These are phyloP conservation scores for Euphorbia lathyris DNA, from an alignment of 345 rosid genomes.

Conservation along the genomic window DNA sequence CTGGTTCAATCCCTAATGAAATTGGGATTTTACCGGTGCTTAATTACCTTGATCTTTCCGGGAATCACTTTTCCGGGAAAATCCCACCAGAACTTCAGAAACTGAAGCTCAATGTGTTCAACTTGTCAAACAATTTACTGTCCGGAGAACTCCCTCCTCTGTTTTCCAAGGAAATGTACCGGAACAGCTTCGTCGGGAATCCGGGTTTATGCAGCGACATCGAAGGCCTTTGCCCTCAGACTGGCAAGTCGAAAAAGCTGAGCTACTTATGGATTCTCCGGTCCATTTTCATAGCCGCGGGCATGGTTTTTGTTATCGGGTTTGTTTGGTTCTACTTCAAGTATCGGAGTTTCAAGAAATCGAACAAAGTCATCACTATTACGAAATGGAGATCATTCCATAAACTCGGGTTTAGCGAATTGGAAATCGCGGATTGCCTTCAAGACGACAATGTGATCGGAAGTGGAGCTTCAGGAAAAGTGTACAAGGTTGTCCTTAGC, in stretches of 20 bases:
- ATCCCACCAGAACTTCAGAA: slow-evolving; percentile 68
- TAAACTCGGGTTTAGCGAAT: slow-evolving; percentile 71
- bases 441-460: slow-evolving; percentile 73
- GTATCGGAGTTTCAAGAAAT: slow-evolving; percentile 42
- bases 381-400: slow-evolving; percentile 89
- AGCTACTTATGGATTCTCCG: slow-evolving; percentile 60
- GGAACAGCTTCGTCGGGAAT: slow-evolving; percentile 62
- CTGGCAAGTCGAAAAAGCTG: slow-evolving; percentile 28
- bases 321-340: slow-evolving; percentile 57
- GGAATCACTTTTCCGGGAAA: slow-evolving; percentile 59
- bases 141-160: slow-evolving; percentile 68
- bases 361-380: slow-evolving; percentile 33
- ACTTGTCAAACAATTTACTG: slow-evolving; percentile 66
- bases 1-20: slow-evolving; percentile 63
- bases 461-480: slow-evolving; percentile 80
- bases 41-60: slow-evolving; percentile 85
- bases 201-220: slow-evolving; percentile 69
- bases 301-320: slow-evolving; percentile 49
- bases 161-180: slow-evolving; percentile 48
- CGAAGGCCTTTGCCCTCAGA: slow-evolving; percentile 51
- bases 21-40: slow-evolving; percentile 68
- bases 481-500: slow-evolving; percentile 67
- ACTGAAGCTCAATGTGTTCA: slow-evolving; percentile 71
- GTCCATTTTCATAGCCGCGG: slow-evolving; percentile 53
- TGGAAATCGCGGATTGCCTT: slow-evolving; percentile 53